Conservation (phyloP, 352 stramenopile species). For the Globisporangium apiculatum region DNA sequence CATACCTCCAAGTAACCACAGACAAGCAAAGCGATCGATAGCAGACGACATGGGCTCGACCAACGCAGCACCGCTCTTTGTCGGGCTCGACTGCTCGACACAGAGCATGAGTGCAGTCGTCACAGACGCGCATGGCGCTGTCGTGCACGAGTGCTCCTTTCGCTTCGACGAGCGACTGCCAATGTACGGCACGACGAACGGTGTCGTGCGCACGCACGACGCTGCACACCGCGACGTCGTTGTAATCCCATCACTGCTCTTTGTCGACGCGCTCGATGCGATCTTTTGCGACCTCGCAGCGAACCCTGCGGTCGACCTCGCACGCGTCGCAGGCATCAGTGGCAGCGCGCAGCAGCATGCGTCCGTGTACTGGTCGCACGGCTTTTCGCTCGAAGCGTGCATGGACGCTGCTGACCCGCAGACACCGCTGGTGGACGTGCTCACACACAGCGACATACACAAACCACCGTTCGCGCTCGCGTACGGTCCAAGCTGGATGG, state of each 20-base stretch:
- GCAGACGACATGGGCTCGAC: background rate
- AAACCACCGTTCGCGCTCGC: conserved; percentile 33
- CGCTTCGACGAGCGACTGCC: conserved; percentile 67
- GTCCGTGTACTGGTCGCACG: conserved; percentile 67
- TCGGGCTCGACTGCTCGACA: conserved; percentile 80
- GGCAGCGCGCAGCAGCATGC: conserved; percentile 82
- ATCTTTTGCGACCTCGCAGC: conserved; percentile 39
- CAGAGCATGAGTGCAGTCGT: conserved; percentile 80
- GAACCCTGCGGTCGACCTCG: conserved; percentile 22
- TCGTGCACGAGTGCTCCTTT: conserved; percentile 53
- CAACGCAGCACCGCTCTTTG: conserved; percentile 19
- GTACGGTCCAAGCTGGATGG: conserved; percentile 81
- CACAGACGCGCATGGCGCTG: conserved; percentile 22
- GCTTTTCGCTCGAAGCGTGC: conserved; percentile 29
- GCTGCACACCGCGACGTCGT: conserved; percentile 29
- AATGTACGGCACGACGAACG: conserved; percentile 56
- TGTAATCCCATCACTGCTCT: conserved; percentile 66
- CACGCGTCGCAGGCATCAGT: conserved; percentile 49
- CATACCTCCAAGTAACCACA: background rate
- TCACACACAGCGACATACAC: conserved; percentile 5
- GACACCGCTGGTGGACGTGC: conserved; percentile 10
- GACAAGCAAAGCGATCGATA: background rate
- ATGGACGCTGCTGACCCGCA: conserved; percentile 20
- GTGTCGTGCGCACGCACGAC: conserved; percentile 38
- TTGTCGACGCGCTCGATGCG: conserved; percentile 72